Conservation (phyloP, 148 eudicot species). For the Camellia lanceoleosa region DNA sequence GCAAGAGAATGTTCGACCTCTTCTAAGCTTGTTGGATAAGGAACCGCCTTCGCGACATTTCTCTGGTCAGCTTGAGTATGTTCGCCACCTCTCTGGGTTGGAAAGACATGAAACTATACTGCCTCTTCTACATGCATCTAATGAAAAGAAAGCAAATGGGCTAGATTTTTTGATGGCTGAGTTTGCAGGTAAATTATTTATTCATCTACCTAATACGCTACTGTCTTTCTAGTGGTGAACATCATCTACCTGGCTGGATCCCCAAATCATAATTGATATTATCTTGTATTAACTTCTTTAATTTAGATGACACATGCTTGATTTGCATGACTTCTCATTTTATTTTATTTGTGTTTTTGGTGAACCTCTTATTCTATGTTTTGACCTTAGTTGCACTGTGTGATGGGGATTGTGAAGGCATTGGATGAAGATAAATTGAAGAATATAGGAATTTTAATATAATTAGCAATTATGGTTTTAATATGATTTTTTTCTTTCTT, state of each 20-base stretch:
- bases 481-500: too few relatives aligned
- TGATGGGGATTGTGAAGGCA: too few relatives aligned
- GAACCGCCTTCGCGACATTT: conserved; percentile 91
- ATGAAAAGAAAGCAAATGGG: conserved; percentile 78
- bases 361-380: conserved; percentile 6
- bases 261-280: background rate
- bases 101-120: conserved; percentile 80
- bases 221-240: background rate
- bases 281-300: background rate
- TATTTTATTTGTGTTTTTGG: background rate
- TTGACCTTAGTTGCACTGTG: background rate
- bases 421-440: too few relatives aligned
- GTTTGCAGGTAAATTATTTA: conserved; percentile 61
- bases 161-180: conserved; percentile 89
- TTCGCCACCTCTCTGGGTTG: conserved; percentile 67
- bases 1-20: conserved; percentile 83
- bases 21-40: conserved; percentile 89
- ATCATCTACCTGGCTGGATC: background rate
- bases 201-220: background rate
- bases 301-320: background rate
- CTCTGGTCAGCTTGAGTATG: conserved; percentile 88
- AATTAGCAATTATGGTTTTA: too few relatives aligned
- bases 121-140: conserved; percentile 78
- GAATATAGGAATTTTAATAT: too few relatives aligned
- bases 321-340: background rate